Base-by-base conservation (phyloP, 306 rosid genomes). In the Trifolium pratense region DNA sequence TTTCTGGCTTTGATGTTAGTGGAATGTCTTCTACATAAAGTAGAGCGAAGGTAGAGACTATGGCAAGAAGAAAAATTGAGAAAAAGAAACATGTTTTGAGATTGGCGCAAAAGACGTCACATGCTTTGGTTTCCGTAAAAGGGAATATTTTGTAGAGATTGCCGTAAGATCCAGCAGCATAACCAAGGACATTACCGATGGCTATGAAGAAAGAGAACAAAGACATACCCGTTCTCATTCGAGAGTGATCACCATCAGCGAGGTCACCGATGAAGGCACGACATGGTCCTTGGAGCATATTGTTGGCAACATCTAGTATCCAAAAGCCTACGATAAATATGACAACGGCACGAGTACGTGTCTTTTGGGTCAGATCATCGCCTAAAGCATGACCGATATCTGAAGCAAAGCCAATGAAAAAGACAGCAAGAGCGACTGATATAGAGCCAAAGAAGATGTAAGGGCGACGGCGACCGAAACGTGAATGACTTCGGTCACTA, bases 201-300 rank as follows among this genome's bases (percentile, higher is more conserved):
- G 89, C 97, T 89, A 87, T 90, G 84, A 92, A 92, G 83, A 92
- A 92, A 0, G 97, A 81, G 73, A 70, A 92, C 7, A 87, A 37
- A 0, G 73, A 60, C 5, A 87, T 85, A 0, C 88, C 68, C 0
- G 67, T 57, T 1, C 89, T 72, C 61, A 78, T 92, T 39, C 48
- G 83, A 0, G 12, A 18, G 0, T 81, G 82, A 64, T 88, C 77
- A 12, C 73, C 66, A 0, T 82, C 73, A 2, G 92, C 80, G 0
- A 87, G 83, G 29, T 87, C 92, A 0, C 89, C 96, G 0, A 89
- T 74, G 14, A 89, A 66, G 0, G 96, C 96, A 0, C 96, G 78
- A 52, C 92, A 89, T 0, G 92, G 96, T 0, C 96, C 96, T 9
- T 89, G 92, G 0, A 89, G 71, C 96, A 84, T 89, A 71, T 89